Base-by-base conservation (phyloP, 2,329 filamentous ascomycete genomes). In the Pseudogymnoascus sp. region DNA sequence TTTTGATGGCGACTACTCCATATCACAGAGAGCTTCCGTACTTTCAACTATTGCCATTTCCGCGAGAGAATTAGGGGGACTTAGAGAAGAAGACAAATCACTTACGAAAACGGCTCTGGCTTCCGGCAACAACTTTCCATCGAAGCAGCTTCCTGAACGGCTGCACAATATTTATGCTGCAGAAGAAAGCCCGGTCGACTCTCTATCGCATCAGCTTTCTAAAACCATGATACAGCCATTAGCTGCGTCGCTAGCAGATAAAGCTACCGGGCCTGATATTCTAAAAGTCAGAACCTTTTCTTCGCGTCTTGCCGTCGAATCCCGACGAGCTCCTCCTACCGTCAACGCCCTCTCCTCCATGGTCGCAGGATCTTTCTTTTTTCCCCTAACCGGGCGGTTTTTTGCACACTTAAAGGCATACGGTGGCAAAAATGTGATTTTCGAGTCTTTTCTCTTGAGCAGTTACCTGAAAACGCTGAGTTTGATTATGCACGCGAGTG, bases 221-320 rank as follows among this genome's bases (percentile, higher is more conserved):
- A 83, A 86, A 26, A 79, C 81, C 0, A 90, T 96, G 70, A 86
- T 97, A 18, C 85, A 87, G 14, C 95, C 95, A 0, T 78, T 97
- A 29, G 92, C 93, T 1, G 87, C 90, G 39, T 80, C 86, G 64
- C 91, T 93, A 2, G 93, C 92, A 42, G 92, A 97, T 72, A 81
- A 87, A 21, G 80, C 86, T 5, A 88, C 88, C 0, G 92, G 93
- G 0, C 93, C 95, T 0, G 86, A 92, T 68, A 84, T 88, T 5
- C 84, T 99, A 54, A 97, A 97, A 77, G 84, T 97, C 21, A 86
- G 91, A 29, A 96, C 88, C 2, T 96, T 97, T 75, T 93, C 88
- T 10, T 90, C 89, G 0, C 86, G 89, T 16, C 86, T 93, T 74
- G 80, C 84, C 64, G 81, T 87, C 16, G 83, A 88, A 70, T 83